Conservation (phyloP, 2,329 filamentous ascomycete species). For the Simplicillium aogashimaense region DNA sequence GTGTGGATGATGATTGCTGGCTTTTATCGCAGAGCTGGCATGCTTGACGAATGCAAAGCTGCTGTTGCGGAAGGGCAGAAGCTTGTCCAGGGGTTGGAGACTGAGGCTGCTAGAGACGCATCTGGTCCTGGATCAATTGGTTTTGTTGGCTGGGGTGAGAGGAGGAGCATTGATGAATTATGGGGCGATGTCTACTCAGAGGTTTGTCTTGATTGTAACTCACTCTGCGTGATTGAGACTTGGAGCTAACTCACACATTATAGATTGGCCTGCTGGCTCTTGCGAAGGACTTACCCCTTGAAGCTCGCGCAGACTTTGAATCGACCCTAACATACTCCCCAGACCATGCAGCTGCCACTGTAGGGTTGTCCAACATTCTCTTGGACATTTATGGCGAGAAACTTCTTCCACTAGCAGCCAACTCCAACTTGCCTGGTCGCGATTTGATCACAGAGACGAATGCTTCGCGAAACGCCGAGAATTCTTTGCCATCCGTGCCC, state of each 20-base stretch:
- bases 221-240: neutral
- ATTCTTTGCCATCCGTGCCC: slow-evolving; percentile 30
- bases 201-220: slow-evolving; percentile 38
- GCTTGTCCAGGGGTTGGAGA: slow-evolving; percentile 62
- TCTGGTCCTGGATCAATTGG: slow-evolving; percentile 53
- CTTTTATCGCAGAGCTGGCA: slow-evolving; percentile 73
- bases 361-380: slow-evolving; percentile 75
- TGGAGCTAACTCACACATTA: slow-evolving; percentile 16
- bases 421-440: slow-evolving; percentile 28
- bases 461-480: slow-evolving; percentile 1
- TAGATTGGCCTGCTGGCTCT: slow-evolving; percentile 60
- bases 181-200: slow-evolving; percentile 79
- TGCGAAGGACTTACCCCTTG: slow-evolving; percentile 51
- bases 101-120: slow-evolving; percentile 51
- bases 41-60: slow-evolving; percentile 70
- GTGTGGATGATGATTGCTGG: slow-evolving; percentile 88
- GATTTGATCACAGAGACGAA: slow-evolving; percentile 8
- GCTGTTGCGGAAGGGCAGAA: slow-evolving; percentile 75
- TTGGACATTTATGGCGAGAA: slow-evolving; percentile 73
- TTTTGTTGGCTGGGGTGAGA: slow-evolving; percentile 64
- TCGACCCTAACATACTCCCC: slow-evolving; percentile 68
- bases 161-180: slow-evolving; percentile 72
- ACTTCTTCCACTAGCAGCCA: slow-evolving; percentile 47
- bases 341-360: slow-evolving; percentile 70
- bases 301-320: slow-evolving; percentile 72